phyloP scores from a whole-genome alignment of 1,284 basidiomycete genomes.

The Blastosporella zonata region DNA sequence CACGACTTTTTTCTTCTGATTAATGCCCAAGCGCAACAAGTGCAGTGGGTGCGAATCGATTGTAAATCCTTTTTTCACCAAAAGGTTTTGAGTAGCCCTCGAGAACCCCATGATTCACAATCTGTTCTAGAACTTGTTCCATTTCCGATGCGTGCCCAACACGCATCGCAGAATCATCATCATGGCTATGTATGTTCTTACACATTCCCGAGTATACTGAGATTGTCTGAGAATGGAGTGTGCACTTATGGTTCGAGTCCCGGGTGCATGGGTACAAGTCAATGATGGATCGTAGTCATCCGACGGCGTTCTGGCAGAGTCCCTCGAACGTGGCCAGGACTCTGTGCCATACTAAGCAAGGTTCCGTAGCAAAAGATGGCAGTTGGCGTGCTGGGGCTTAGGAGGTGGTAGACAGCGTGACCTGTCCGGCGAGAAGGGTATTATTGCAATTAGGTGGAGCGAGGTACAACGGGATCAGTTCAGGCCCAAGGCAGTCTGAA shows the following conservation, averaged over 20 bases:
- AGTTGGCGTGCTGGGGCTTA: neutral
- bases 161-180: constrained; percentile 12
- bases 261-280: neutral
- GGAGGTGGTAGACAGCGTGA: constrained; percentile 1
- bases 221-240: constrained; percentile 9
- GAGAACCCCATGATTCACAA: constrained; percentile 12
- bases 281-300: too few relatives aligned
- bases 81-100: neutral
- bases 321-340: constrained; percentile 8
- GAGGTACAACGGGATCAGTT: constrained; percentile 7
- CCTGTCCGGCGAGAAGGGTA: constrained; percentile 1
- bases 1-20: constrained; percentile 3
- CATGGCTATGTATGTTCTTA: constrained; percentile 9
- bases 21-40: neutral
- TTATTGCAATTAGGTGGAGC: constrained; percentile 2
- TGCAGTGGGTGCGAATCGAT: constrained; percentile 2
- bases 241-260: constrained; percentile 1
- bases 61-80: too few relatives aligned
- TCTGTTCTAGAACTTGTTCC: constrained; percentile 12
- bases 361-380: constrained; percentile 3
- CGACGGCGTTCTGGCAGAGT: too few relatives aligned
- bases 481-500: constrained; percentile 1
- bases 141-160: constrained; percentile 9
- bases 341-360: neutral
- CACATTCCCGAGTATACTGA: constrained; percentile 1